These are phyloP conservation scores for Smithsoniella earleae DNA, from an alignment of 163 green algal genomes.

Conservation along the genomic window DNA sequence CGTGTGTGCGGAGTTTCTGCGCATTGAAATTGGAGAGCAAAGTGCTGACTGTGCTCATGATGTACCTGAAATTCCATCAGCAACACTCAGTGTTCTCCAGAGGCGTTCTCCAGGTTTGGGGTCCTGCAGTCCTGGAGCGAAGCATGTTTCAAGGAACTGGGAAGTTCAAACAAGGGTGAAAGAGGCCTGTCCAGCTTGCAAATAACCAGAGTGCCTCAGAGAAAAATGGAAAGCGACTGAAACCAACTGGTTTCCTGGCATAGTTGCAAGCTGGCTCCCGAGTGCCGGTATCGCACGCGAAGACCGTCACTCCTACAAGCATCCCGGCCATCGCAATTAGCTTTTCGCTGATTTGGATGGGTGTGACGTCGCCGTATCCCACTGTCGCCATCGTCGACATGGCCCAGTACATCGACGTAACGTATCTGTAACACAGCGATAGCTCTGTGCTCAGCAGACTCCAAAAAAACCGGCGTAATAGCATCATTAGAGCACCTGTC, in stretches of 20 bases:
- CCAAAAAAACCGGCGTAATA: too few relatives aligned
- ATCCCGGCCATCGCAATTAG: constrained; percentile 37
- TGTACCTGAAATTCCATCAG: constrained; percentile 17
- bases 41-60: constrained; percentile 36
- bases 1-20: constrained; percentile 15
- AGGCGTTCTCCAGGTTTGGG: neutral
- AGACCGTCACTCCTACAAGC: constrained; percentile 23
- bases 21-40: constrained; percentile 32
- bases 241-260: too few relatives aligned
- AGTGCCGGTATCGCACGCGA: constrained; percentile 38
- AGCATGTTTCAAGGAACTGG: neutral
- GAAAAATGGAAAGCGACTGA: neutral
- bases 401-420: constrained; percentile 60
- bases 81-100: neutral
- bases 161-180: neutral
- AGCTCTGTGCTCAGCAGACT: neutral
- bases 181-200: neutral
- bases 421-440: constrained; percentile 37
- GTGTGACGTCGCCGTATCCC: constrained; percentile 56
- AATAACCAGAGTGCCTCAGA: neutral
- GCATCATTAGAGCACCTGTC: neutral
- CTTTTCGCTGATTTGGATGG: constrained; percentile 37
- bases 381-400: constrained; percentile 67
- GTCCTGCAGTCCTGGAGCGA: neutral
- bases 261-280: constrained; percentile 28